phyloP scores from a whole-genome alignment of 2,329 filamentous ascomycete species.

The Phaeosphaeria sp. region DNA sequence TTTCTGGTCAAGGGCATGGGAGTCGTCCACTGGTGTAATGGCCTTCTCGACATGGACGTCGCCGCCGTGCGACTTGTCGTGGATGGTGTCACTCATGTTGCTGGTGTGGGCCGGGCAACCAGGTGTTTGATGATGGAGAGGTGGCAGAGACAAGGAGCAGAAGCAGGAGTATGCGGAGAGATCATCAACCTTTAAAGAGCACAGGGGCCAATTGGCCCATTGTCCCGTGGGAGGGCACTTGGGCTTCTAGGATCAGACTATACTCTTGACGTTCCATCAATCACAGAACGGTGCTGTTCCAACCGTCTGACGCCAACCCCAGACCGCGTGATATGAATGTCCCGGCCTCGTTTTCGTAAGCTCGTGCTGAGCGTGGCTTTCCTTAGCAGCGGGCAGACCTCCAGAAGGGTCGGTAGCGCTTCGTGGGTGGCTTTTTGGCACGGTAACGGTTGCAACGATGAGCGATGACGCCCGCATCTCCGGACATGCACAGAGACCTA shows the following conservation, averaged over 20 bases:
- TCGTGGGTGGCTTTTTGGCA: conserved; percentile 17
- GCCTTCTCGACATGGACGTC: conserved; percentile 28
- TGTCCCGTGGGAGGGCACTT: conserved; percentile 9
- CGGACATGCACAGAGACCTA: conserved; percentile 16
- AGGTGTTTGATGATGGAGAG: conserved; percentile 16
- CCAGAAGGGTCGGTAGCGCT: conserved; percentile 24
- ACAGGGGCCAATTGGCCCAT: conserved; percentile 15
- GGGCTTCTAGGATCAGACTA: conserved; percentile 14
- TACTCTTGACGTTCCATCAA: conserved; percentile 27
- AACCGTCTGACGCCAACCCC: conserved; percentile 13
- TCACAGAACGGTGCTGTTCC: conserved; percentile 19
- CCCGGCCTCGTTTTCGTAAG: conserved; percentile 17
- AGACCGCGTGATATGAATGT: conserved; percentile 16
- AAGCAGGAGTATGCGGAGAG: conserved; percentile 10
- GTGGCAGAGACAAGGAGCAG: conserved; percentile 25
- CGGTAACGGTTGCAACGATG: conserved; percentile 7
- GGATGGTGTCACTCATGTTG: conserved; percentile 29
- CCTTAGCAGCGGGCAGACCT: conserved; percentile 24
- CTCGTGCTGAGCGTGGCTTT: conserved; percentile 18
- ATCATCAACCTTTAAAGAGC: conserved; percentile 25
- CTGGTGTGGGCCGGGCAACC: conserved; percentile 21
- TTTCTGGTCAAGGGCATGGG: conserved; percentile 45
- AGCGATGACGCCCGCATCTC: conserved; percentile 7
- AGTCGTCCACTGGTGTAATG: conserved; percentile 25
- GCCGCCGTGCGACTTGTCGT: conserved; percentile 21